Conservation (phyloP, 805 yeast genomes). For the Jamesozyma jinghongensis region DNA sequence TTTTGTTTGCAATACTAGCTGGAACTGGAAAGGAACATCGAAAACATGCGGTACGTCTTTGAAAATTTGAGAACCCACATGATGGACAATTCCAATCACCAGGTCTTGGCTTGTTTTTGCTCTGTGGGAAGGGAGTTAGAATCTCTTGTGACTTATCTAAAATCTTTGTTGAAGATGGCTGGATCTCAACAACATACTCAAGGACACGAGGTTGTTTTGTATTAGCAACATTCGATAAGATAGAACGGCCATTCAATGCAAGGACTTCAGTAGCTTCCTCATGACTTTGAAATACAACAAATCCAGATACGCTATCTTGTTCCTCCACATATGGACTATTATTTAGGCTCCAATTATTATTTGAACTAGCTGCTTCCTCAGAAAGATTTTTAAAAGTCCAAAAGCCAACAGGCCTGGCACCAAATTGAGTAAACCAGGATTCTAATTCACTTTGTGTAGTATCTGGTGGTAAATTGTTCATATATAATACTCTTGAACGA, state of each 20-base stretch:
- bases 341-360: slow-evolving; percentile 20
- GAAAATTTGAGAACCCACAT: slow-evolving; percentile 92
- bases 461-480: slow-evolving; percentile 74
- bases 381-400: slow-evolving; percentile 69
- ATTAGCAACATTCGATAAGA: slow-evolving; percentile 29
- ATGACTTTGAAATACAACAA: slow-evolving; percentile 75
- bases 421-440: slow-evolving; percentile 82
- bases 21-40: slow-evolving; percentile 84
- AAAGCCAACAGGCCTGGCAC: slow-evolving; percentile 78
- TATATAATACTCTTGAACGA: slow-evolving; percentile 65
- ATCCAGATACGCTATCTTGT: slow-evolving; percentile 56
- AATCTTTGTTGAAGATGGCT: slow-evolving; percentile 72
- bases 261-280: slow-evolving; percentile 79
- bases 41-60: slow-evolving; percentile 88
- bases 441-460: slow-evolving; percentile 87
- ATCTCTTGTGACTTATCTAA: slow-evolving; percentile 77
- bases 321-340: slow-evolving; percentile 34
- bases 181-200: slow-evolving; percentile 72
- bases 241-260: slow-evolving; percentile 63
- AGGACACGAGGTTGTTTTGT: slow-evolving; percentile 30
- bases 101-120: slow-evolving; percentile 84
- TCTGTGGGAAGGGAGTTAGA: slow-evolving; percentile 73
- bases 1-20: slow-evolving; percentile 30
- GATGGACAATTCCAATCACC: slow-evolving; percentile 99
- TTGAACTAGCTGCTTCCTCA: slow-evolving; percentile 19